A percentile compares a stretch with the other conserved stretches of the same genome.
Evolutionary conservation across 2,329 filamentous ascomycete species (phyloP).

Genomic region (Ascocoryne sarcoides): DNA sequence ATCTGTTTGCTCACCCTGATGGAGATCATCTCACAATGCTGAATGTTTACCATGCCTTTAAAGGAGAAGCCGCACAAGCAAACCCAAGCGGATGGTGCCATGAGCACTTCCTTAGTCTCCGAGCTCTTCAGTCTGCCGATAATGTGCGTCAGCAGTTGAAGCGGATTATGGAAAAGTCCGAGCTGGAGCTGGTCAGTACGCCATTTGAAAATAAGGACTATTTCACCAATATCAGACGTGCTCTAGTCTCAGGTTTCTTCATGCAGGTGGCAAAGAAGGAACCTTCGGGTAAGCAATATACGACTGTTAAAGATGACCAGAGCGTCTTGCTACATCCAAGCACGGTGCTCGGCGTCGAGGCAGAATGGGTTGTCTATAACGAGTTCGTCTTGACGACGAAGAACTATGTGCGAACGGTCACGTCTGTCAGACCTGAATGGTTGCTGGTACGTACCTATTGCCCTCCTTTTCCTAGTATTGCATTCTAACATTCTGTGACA

Average conservation of each 20-base stretch:
- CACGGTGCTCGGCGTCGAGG: constrained; percentile 79
- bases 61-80: constrained; percentile 57
- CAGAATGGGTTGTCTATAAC: constrained; percentile 96
- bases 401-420: constrained; percentile 95
- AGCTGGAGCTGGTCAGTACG: constrained; percentile 78
- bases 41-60: constrained; percentile 98
- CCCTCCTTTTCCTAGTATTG: background rate
- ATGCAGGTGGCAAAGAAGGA: constrained; percentile 99
- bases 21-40: constrained; percentile 94
- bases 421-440: constrained; percentile 89
- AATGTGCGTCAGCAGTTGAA: constrained; percentile 87
- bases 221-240: constrained; percentile 92
- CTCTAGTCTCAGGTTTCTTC: constrained; percentile 91
- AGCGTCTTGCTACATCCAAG: constrained; percentile 87
- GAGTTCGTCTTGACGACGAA: constrained; percentile 97
- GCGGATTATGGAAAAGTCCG: constrained; percentile 92
- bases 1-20: constrained; percentile 81
- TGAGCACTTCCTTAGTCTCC: constrained; percentile 87
- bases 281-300: constrained; percentile 78
- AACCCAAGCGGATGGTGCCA: constrained; percentile 91
- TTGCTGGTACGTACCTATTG: constrained; percentile 54
- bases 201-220: constrained; percentile 94
- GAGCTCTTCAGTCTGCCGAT: constrained; percentile 84
- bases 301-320: constrained; percentile 95
- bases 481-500: constrained; percentile 38